phyloP scores from a whole-genome alignment of 1,139 yeast species.

The Saccharomycopsis phalli region DNA sequence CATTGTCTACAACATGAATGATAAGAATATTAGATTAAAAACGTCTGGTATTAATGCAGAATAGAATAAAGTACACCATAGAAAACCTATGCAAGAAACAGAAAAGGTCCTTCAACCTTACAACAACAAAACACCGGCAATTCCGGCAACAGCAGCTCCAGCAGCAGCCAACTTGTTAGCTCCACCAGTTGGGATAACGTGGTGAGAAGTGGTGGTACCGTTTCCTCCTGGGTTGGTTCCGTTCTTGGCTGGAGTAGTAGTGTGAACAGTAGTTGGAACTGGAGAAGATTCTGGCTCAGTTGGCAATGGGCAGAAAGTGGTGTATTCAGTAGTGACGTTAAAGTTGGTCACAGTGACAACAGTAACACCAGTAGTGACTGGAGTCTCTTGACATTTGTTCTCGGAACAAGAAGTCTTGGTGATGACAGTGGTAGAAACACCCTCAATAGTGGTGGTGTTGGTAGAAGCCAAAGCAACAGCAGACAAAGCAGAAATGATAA shows the following conservation, averaged over 20 bases:
- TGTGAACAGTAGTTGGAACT: slow-evolving; percentile 6
- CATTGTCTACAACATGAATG: too few species aligned
- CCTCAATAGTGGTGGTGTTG: slow-evolving; percentile 20
- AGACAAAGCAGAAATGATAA: slow-evolving; percentile 19
- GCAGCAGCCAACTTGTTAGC: slow-evolving; percentile 20
- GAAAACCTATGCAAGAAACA: too few species aligned
- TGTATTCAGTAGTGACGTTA: slow-evolving; percentile 25
- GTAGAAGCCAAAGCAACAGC: slow-evolving; percentile 20
- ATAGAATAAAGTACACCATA: too few species aligned
- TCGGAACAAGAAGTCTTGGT: slow-evolving; percentile 23
- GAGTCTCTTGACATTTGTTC: slow-evolving; percentile 20
- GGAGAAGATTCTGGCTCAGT: background rate
- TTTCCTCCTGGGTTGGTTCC: background rate
- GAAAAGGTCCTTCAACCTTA: too few species aligned
- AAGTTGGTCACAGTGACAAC: slow-evolving; percentile 27
- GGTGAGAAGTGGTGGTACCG: slow-evolving; percentile 8
- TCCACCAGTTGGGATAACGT: slow-evolving; percentile 17
- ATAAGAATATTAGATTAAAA: too few species aligned
- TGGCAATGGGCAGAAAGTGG: slow-evolving; percentile 20
- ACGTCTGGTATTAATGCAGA: too few species aligned
- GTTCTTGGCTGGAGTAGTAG: slow-evolving; percentile 2
- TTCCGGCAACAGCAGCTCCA: slow-evolving; percentile 20
- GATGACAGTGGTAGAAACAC: slow-evolving; percentile 22
- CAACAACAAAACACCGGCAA: slow-evolving; percentile 20
- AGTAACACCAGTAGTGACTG: slow-evolving; percentile 28